A percentile compares a stretch with the other conserved stretches of the same genome.
These are phyloP conservation scores for Crotalaria pallida DNA, from an alignment of 306 rosid genomes.

Conservation along the genomic window DNA sequence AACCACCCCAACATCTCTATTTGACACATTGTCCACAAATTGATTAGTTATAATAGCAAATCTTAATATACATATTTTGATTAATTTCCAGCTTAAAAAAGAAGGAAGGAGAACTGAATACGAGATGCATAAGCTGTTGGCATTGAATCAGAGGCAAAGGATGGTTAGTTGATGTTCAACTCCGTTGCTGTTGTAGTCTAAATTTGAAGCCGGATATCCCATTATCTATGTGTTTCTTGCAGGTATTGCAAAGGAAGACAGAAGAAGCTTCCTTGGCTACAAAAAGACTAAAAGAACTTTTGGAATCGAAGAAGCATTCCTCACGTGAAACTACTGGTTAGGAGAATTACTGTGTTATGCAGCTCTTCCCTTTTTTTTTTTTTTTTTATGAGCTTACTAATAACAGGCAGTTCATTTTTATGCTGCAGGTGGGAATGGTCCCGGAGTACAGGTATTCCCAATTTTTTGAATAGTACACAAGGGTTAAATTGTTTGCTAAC, in stretches of 20 bases:
- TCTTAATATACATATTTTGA: conserved; percentile 8
- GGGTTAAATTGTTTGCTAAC: not conserved
- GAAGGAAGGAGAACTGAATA: conserved; percentile 97
- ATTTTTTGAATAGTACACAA: not conserved
- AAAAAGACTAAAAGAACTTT: conserved; percentile 83
- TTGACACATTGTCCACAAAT: not conserved
- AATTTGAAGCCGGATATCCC: conserved; percentile 9
- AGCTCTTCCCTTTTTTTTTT: not conserved
- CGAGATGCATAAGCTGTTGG: conserved; percentile 91
- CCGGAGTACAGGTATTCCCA: conserved; percentile 74
- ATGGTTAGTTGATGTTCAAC: conserved; percentile 51
- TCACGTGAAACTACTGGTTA: conserved; percentile 64
- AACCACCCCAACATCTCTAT: not conserved
- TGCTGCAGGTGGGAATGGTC: conserved; percentile 52
- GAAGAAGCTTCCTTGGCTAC: conserved; percentile 95
- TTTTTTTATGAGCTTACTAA: not conserved
- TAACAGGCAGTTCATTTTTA: not conserved
- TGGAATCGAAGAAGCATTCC: conserved; percentile 77
- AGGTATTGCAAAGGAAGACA: conserved; percentile 95
- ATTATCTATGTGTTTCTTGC: conserved; percentile 4
- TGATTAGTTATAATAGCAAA: not conserved
- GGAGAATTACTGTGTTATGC: conserved; percentile 8
- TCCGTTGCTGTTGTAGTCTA: not conserved
- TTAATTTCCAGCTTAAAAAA: conserved; percentile 77
- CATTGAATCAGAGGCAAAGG: conserved; percentile 94